phyloP scores from a whole-genome alignment of 1,284 basidiomycete species.

The Blastosporella zonata region DNA sequence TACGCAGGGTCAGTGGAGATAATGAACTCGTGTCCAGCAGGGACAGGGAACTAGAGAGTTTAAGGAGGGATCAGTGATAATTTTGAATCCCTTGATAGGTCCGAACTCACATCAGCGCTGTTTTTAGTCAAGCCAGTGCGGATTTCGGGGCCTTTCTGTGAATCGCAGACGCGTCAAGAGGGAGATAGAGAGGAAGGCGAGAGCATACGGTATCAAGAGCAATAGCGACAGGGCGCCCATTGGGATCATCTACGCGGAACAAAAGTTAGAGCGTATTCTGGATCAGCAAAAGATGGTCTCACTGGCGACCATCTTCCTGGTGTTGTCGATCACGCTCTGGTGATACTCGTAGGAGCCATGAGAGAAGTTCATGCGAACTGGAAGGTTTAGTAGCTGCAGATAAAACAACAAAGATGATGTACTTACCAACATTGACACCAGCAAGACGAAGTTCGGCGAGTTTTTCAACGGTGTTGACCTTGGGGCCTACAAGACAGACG shows the following conservation, averaged over 20 bases:
- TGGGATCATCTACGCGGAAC: conserved; percentile 46
- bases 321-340: conserved; percentile 97
- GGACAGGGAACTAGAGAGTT: conserved; percentile 65
- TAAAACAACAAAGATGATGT: conserved; percentile 8
- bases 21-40: conserved; percentile 93
- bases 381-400: conserved; percentile 10
- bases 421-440: conserved; percentile 93
- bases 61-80: neutral
- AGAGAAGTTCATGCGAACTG: conserved; percentile 98
- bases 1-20: conserved; percentile 86
- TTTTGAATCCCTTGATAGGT: conserved; percentile 19
- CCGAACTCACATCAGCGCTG: conserved; percentile 76
- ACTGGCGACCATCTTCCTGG: conserved; percentile 81
- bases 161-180: conserved; percentile 19
- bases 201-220: conserved; percentile 89
- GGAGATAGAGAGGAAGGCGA: conserved; percentile 4
- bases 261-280: neutral
- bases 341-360: conserved; percentile 97
- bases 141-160: conserved; percentile 98
- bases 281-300: conserved; percentile 25
- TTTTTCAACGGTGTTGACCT: conserved; percentile 87
- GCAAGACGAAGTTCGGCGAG: conserved; percentile 79
- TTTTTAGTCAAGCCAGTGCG: conserved; percentile 93
- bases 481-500: conserved; percentile 63
- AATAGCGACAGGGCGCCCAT: conserved; percentile 92